A percentile compares a stretch with the other conserved stretches of the same genome.
phyloP scores from a whole-genome alignment of 192 early-diverging fungal genomes.

The Coemansia sp. region DNA sequence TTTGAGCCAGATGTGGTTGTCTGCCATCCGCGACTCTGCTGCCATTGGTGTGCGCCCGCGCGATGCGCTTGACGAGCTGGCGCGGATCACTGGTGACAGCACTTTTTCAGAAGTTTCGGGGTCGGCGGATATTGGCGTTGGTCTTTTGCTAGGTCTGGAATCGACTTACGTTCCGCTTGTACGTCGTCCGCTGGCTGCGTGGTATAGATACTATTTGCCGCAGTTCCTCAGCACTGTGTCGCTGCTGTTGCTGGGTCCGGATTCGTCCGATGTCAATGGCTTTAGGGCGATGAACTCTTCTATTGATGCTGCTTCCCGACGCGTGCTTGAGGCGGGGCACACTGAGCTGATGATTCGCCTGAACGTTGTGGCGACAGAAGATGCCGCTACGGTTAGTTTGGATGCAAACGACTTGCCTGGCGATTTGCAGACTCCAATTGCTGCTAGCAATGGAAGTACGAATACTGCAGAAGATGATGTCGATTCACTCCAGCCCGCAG shows the following conservation, averaged over 20 bases:
- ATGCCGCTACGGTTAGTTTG: neutral
- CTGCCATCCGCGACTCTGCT: slow-evolving; percentile 34
- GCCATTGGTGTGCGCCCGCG: slow-evolving; percentile 14
- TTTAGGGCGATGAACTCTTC: neutral
- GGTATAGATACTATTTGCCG: slow-evolving; percentile 35
- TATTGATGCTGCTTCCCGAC: neutral
- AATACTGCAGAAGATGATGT: neutral
- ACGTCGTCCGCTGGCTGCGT: slow-evolving; percentile 9
- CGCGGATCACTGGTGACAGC: neutral
- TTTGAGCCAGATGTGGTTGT: slow-evolving; percentile 33
- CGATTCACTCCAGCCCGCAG: neutral
- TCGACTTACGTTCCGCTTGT: slow-evolving; percentile 27
- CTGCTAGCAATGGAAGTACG: too few species aligned
- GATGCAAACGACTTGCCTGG: neutral
- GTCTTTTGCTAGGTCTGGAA: slow-evolving; percentile 38
- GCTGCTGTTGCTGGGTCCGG: neutral
- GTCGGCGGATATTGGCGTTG: slow-evolving; percentile 12
- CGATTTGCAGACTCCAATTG: too few species aligned
- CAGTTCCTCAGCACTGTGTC: slow-evolving; percentile 18
- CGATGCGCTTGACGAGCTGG: slow-evolving; percentile 9
- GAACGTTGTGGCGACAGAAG: neutral
- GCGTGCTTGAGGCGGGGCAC: slow-evolving; percentile 1
- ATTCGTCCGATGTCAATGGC: neutral
- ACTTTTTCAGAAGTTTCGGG: neutral
- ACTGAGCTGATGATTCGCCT: neutral